Base-by-base conservation (phyloP, 805 yeast species). In the Brettanomyces anomalus region DNA sequence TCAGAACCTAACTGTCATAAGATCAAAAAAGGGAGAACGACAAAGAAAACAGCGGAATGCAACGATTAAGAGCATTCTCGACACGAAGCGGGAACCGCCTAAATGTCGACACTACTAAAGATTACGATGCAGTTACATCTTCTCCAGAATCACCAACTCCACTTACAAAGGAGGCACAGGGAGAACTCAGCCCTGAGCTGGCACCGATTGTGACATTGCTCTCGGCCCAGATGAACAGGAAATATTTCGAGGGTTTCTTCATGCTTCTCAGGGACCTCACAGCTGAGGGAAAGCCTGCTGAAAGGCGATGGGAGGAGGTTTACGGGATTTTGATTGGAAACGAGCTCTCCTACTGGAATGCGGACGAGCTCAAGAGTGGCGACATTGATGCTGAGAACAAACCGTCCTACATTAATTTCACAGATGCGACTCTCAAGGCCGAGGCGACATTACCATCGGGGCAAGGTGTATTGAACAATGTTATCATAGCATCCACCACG, bases 291-390 rank as follows among this genome's bases (percentile, higher is more conserved):
- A 74, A 80, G 43, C 89, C 96, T 0, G 79, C 82, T 0, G 85
- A 81, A 40, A 70, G 97, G 37, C 72, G 74, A 53, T 93, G 98
- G 98, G 71, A 74, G 43, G 96, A 93, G 64, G 96, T 89, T 19
- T 93, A 85, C 60, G 97, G 95, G 36, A 86, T 85, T 14, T 67
- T 93, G 35, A 78, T 86, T 4, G 98, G 98, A 17, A 85, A 86
- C 45, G 95, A 90, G 54, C 67, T 93, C 47, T 94, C 97, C 0
- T 76, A 86, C 48, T 93, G 97, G 97, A 88, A 88, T 57, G 86
- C 87, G 3, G 78, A 77, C 34, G 71, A 71, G 44, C 58, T 85
- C 44, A 77, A 81, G 13, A 70, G 68, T 46, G 41, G 31, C 5
- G 71, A 72, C 48, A 66, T 68, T 43, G 50, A 56, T 33, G 51